phyloP scores from a whole-genome alignment of 1,139 yeast genomes.

The Meyerozyma smithsonii region DNA sequence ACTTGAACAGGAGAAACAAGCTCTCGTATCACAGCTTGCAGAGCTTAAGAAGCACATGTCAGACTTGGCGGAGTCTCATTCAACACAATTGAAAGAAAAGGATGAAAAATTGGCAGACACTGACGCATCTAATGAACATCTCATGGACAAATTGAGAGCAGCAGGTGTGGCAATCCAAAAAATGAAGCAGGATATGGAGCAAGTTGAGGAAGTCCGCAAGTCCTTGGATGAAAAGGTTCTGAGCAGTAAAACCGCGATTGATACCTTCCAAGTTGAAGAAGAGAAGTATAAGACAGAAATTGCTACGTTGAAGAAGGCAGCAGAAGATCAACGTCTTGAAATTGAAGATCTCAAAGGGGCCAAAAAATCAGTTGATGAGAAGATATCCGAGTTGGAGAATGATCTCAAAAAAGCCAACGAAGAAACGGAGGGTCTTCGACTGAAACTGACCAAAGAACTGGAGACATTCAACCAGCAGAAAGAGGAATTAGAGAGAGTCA shows the following conservation, averaged over 20 bases:
- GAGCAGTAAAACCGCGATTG: slow-evolving; percentile 10
- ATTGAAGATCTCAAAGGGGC: neutral
- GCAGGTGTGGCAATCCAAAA: slow-evolving; percentile 45
- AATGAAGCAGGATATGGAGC: slow-evolving; percentile 17
- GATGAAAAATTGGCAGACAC: slow-evolving; percentile 22
- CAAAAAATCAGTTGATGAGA: slow-evolving; percentile 2
- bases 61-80: slow-evolving; percentile 11
- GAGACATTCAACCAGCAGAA: neutral
- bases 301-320: slow-evolving; percentile 5
- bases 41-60: slow-evolving; percentile 10
- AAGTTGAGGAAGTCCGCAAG: neutral
- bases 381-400: slow-evolving; percentile 1
- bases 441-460: neutral
- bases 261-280: slow-evolving; percentile 1
- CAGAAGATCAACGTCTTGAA: neutral
- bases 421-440: slow-evolving; percentile 6
- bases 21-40: slow-evolving; percentile 10
- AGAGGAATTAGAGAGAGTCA: neutral
- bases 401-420: neutral
- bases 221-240: slow-evolving; percentile 11
- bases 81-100: slow-evolving; percentile 16
- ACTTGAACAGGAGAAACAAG: slow-evolving; percentile 14
- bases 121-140: slow-evolving; percentile 32
- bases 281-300: slow-evolving; percentile 5
- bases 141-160: slow-evolving; percentile 41